A percentile compares a stretch with the other conserved stretches of the same genome.
These are phyloP conservation scores for Persicaria tinctoria DNA, from an alignment of 148 eudicot genomes.

Conservation along the genomic window DNA sequence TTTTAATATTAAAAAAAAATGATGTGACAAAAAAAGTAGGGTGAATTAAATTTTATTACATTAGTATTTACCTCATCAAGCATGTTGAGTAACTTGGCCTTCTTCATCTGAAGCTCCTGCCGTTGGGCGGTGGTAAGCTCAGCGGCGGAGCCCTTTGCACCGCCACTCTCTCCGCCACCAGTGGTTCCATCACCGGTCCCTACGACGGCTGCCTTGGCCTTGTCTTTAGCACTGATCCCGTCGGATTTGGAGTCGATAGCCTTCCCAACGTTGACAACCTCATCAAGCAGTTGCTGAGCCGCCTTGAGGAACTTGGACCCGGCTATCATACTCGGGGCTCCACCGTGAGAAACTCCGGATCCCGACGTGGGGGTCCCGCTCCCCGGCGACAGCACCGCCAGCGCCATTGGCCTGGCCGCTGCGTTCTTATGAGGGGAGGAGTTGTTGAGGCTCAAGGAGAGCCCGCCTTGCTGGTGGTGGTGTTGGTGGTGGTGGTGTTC, in stretches of 20 bases:
- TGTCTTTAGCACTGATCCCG: conserved; percentile 3
- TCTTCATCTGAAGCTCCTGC: conserved; percentile 74
- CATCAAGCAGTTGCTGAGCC: conserved; percentile 55
- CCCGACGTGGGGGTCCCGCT: background rate
- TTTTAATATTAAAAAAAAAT: no score
- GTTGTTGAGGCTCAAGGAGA: conserved; percentile 49
- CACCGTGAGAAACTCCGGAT: background rate
- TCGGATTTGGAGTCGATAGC: background rate
- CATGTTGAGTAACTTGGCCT: conserved; percentile 69
- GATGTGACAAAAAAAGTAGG: no score
- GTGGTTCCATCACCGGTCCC: conserved; percentile 8
- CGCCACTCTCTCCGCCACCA: conserved; percentile 16
- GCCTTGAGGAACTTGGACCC: conserved; percentile 64
- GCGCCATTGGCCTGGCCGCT: background rate
- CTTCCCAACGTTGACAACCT: conserved; percentile 46
- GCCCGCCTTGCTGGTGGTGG: conserved; percentile 32
- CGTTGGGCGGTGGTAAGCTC: conserved; percentile 51
- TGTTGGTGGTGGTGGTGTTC: background rate
- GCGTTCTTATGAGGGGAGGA: background rate
- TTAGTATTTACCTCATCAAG: conserved; percentile 54
- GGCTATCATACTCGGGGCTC: conserved; percentile 26
- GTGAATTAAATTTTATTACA: background rate
- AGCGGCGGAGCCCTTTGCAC: conserved; percentile 15
- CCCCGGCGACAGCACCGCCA: background rate
- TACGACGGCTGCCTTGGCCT: conserved; percentile 22